Evolutionary conservation across 352 stramenopile genomes (phyloP).

Genomic region (Pythium phragmiticola): DNA sequence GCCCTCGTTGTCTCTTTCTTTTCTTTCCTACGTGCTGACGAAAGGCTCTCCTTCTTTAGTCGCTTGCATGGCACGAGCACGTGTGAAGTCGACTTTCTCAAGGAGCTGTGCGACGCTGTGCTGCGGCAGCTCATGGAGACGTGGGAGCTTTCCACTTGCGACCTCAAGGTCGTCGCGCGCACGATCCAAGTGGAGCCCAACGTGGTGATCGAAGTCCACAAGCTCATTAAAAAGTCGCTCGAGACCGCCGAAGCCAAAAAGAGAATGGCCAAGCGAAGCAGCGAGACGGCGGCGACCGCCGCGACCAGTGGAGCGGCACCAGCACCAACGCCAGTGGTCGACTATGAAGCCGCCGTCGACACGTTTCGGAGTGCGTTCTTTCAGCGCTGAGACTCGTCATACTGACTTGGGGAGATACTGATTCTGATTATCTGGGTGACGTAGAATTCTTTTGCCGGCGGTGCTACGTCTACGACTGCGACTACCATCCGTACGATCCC

Average conservation of each 20-base stretch:
- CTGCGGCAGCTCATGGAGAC: slow-evolving; percentile 62
- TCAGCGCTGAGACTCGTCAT: not conserved
- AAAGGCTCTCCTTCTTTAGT: slow-evolving; percentile 1
- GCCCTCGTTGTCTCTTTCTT: too few species aligned
- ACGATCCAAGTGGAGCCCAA: slow-evolving; percentile 57
- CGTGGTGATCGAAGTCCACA: slow-evolving; percentile 65
- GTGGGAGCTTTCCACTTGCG: slow-evolving; percentile 59
- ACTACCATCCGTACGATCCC: slow-evolving; percentile 66
- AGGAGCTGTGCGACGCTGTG: slow-evolving; percentile 68
- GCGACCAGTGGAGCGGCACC: not conserved
- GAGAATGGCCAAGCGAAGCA: slow-evolving; percentile 4
- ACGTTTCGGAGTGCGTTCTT: slow-evolving; percentile 56
- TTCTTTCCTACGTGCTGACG: not conserved
- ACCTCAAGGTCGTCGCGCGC: slow-evolving; percentile 61
- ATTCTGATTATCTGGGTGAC: not conserved
- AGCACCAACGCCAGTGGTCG: slow-evolving; percentile 23
- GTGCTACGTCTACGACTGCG: slow-evolving; percentile 86
- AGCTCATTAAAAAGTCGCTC: slow-evolving; percentile 54
- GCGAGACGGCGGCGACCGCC: not conserved
- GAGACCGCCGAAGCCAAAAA: slow-evolving; percentile 23
- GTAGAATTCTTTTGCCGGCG: slow-evolving; percentile 72
- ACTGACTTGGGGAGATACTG: not conserved
- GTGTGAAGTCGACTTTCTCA: slow-evolving; percentile 72
- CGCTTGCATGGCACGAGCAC: slow-evolving; percentile 60
- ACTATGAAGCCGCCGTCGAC: slow-evolving; percentile 61